Evolutionary conservation across 108 stramenopile species (phyloP).

Genomic region (Fragilariopsis cylindrus): DNA sequence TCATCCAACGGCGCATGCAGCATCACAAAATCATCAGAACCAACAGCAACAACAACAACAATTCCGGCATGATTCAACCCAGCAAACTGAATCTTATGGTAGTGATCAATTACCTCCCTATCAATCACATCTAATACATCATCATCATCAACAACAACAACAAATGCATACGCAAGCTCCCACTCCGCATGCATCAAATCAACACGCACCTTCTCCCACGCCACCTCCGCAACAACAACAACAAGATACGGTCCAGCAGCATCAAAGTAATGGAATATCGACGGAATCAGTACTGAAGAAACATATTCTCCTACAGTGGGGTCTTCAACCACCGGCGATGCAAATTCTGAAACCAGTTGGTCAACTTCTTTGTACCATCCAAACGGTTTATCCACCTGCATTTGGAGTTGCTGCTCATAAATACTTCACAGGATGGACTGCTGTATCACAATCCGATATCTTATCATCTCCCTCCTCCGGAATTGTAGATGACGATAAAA

Average conservation of each 20-base stretch:
- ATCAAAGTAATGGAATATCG: constrained; percentile 27
- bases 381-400: constrained; percentile 79
- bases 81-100: constrained; percentile 17
- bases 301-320: constrained; percentile 76
- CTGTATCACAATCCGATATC: constrained; percentile 49
- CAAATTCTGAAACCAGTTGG: constrained; percentile 72
- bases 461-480: constrained; percentile 35
- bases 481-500: constrained; percentile 59
- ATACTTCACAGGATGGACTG: constrained; percentile 81
- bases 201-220: constrained; percentile 54
- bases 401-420: constrained; percentile 72
- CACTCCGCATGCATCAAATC: background rate
- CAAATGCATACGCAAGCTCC: constrained; percentile 9
- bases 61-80: constrained; percentile 17
- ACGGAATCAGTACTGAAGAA: constrained; percentile 61
- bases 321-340: constrained; percentile 73
- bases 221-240: background rate
- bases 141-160: constrained; percentile 45
- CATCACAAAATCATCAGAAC: constrained; percentile 23
- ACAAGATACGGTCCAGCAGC: constrained; percentile 13
- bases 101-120: constrained; percentile 20
- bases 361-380: constrained; percentile 64
- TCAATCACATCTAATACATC: constrained; percentile 58
- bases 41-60: constrained; percentile 39
- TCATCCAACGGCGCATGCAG: background rate